Percentiles rank a stretch among this genome's conserved stretches.
Conservation (phyloP, 176 grass and related monocot genomes). For the Carex parvula region DNA sequence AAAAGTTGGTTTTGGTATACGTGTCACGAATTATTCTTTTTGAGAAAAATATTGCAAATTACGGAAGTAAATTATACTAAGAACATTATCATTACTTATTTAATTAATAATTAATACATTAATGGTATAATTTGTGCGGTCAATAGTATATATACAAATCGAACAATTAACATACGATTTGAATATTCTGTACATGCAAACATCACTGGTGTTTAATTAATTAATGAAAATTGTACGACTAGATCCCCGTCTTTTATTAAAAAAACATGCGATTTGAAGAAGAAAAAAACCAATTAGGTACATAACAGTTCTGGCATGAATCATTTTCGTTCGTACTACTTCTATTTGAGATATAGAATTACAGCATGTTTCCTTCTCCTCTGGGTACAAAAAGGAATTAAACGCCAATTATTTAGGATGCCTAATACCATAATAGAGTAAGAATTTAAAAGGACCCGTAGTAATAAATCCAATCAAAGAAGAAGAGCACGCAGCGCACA, state of each 20-base stretch:
- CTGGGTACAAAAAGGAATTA: neutral
- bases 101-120: neutral
- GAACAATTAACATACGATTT: neutral
- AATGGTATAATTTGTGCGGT: neutral
- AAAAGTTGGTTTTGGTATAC: neutral
- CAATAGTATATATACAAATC: neutral
- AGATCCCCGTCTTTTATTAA: too few species aligned
- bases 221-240: too few species aligned
- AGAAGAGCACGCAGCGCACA: neutral
- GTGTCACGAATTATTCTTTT: neutral
- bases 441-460: neutral
- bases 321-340: neutral
- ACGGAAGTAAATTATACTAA: neutral
- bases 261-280: too few species aligned
- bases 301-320: neutral
- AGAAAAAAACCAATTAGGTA: neutral
- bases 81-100: neutral
- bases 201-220: too few species aligned
- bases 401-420: neutral
- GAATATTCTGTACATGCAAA: too few species aligned
- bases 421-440: neutral
- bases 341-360: neutral
- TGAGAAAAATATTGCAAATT: neutral
- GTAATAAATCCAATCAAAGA: neutral
- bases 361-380: neutral